phyloP scores from a whole-genome alignment of 2,329 filamentous ascomycete species.

The Aspergillus hortae region DNA sequence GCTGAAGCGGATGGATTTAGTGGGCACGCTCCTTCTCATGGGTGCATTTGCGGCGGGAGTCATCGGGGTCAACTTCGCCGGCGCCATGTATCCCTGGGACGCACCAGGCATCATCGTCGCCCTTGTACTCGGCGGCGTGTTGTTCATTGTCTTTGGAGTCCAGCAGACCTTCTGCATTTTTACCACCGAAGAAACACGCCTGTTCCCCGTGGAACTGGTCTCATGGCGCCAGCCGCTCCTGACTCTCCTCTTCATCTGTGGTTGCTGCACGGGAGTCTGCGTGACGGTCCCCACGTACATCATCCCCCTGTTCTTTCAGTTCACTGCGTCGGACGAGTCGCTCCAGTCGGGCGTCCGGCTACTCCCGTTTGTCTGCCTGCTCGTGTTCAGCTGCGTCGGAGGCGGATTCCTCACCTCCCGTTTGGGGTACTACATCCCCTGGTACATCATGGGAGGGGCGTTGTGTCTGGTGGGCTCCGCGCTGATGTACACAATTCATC shows the following conservation, averaged over 20 bases:
- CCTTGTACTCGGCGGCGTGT: constrained; percentile 37
- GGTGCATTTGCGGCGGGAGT: constrained; percentile 40
- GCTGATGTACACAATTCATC: constrained; percentile 14
- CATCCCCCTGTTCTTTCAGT: constrained; percentile 18
- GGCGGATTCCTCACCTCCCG: constrained; percentile 8
- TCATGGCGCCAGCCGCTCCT: constrained; percentile 35
- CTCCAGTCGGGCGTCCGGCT: constrained; percentile 14
- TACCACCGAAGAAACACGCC: constrained; percentile 41
- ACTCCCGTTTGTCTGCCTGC: constrained; percentile 15
- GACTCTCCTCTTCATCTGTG: constrained; percentile 38
- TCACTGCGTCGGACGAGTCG: constrained; percentile 11
- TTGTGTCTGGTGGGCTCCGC: constrained; percentile 11
- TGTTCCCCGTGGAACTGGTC: constrained; percentile 51
- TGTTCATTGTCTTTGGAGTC: constrained; percentile 43
- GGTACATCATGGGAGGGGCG: constrained; percentile 15
- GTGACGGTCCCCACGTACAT: constrained; percentile 21
- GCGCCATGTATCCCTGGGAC: constrained; percentile 48
- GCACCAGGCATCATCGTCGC: constrained; percentile 21
- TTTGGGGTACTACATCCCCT: constrained; percentile 17
- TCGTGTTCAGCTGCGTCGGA: constrained; percentile 2
- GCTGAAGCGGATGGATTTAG: constrained; percentile 24
- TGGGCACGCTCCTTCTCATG: constrained; percentile 45
- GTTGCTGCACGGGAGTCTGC: constrained; percentile 33
- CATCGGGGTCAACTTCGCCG: constrained; percentile 53
- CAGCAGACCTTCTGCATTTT: constrained; percentile 45